These are phyloP conservation scores for Metarhizium anisopliae DNA, from an alignment of 2,329 filamentous ascomycete genomes.

Conservation along the genomic window DNA sequence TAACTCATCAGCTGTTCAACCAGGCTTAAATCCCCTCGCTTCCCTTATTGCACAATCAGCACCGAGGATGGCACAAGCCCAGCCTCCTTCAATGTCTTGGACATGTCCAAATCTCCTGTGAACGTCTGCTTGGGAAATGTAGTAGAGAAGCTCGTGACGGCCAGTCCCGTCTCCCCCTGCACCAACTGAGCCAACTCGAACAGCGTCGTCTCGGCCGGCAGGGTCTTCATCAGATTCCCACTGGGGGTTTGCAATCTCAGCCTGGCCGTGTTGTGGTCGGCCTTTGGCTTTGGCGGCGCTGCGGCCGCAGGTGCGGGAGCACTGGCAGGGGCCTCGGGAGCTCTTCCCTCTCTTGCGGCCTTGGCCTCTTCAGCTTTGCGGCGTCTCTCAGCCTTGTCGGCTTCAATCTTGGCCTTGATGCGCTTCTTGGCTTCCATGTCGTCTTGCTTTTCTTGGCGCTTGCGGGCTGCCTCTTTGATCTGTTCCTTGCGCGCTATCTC, in stretches of 20 bases:
- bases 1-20: not conserved
- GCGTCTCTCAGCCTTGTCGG: slow-evolving; percentile 82
- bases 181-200: slow-evolving; percentile 83
- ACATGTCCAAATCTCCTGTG: slow-evolving; percentile 61
- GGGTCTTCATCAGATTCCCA: slow-evolving; percentile 77
- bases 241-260: slow-evolving; percentile 66
- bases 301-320: slow-evolving; percentile 31
- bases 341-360: slow-evolving; percentile 72
- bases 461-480: slow-evolving; percentile 80
- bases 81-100: slow-evolving; percentile 85
- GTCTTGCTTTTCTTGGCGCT: slow-evolving; percentile 78
- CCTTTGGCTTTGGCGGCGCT: slow-evolving; percentile 51
- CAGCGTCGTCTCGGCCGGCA: slow-evolving; percentile 81
- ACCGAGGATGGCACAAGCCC: slow-evolving; percentile 87
- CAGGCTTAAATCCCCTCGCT: not conserved
- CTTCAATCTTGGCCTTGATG: slow-evolving; percentile 89
- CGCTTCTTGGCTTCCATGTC: slow-evolving; percentile 80
- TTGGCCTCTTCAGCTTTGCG: slow-evolving; percentile 79
- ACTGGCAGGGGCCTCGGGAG: slow-evolving; percentile 29
- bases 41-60: slow-evolving; percentile 57
- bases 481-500: slow-evolving; percentile 81
- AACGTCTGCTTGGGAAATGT: slow-evolving; percentile 85
- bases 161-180: slow-evolving; percentile 57
- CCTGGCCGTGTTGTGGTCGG: slow-evolving; percentile 70
- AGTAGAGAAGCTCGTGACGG: slow-evolving; percentile 69